Evolutionary conservation across 2,329 filamentous ascomycete species (phyloP).

Genomic region (Colletotrichum tabaci): DNA sequence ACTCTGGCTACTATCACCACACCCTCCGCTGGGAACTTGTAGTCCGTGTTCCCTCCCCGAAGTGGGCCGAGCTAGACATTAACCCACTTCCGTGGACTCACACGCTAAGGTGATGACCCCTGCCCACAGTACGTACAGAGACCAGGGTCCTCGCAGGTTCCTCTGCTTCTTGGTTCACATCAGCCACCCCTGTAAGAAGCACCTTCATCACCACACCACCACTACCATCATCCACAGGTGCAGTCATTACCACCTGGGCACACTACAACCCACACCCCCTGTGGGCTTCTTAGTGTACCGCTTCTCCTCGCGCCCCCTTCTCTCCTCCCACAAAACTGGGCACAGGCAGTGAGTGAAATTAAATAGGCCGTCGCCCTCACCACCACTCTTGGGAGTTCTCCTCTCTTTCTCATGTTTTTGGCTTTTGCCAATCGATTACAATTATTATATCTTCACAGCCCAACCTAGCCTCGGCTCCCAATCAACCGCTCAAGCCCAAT

Average conservation of each 20-base stretch:
- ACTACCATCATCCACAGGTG: too few species aligned
- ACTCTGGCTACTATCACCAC: neutral
- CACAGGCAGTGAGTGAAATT: slow-evolving; percentile 26
- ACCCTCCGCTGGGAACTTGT: neutral
- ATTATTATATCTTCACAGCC: slow-evolving; percentile 31
- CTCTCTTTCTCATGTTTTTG: slow-evolving; percentile 52
- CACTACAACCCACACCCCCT: neutral
- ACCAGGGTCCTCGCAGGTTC: too few species aligned
- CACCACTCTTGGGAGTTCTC: slow-evolving; percentile 34
- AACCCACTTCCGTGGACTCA: neutral
- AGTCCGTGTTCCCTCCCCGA: slow-evolving; percentile 8
- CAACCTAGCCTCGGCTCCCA: slow-evolving; percentile 47
- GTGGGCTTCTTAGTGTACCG: slow-evolving; percentile 1
- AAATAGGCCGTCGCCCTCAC: slow-evolving; percentile 46
- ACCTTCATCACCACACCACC: neutral
- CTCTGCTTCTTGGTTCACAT: too few species aligned
- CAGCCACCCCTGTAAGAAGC: neutral
- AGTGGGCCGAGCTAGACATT: slow-evolving; percentile 1
- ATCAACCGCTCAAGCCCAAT: slow-evolving; percentile 17
- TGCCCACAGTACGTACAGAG: too few species aligned
- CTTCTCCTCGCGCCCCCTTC: slow-evolving; percentile 1
- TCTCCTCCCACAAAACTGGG: slow-evolving; percentile 36
- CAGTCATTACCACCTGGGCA: too few species aligned
- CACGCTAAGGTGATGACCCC: neutral
- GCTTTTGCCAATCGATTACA: slow-evolving; percentile 55